Conservation (phyloP, 768 basidiomycete species). For the Termitomyces sp. region DNA sequence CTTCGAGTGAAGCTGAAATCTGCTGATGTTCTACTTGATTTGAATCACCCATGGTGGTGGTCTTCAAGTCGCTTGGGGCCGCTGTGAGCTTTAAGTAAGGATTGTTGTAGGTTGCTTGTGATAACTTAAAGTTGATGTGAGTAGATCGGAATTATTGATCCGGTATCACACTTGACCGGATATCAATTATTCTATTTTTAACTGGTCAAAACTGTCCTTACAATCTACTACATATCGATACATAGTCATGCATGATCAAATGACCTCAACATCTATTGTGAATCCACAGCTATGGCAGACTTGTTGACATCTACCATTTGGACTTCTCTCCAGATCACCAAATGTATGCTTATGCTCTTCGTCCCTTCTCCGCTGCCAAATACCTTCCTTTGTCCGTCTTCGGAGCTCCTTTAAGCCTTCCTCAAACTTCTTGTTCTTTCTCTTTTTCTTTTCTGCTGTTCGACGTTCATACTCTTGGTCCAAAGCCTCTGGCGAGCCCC, state of each 20-base stretch:
- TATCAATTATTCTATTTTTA: too few species aligned
- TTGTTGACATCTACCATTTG: conserved; percentile 58
- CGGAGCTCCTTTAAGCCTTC: conserved; percentile 67
- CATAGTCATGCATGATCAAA: conserved; percentile 30
- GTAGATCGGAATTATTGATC: too few species aligned
- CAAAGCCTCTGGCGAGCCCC: conserved; percentile 19
- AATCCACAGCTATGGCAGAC: conserved; percentile 89
- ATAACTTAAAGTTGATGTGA: too few species aligned
- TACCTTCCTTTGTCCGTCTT: conserved; percentile 22
- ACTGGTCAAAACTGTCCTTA: too few species aligned
- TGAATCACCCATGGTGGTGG: conserved; percentile 22
- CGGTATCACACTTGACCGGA: too few species aligned
- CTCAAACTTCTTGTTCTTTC: conserved; percentile 85
- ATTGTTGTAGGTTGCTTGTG: too few species aligned
- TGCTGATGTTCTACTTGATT: conserved; percentile 58
- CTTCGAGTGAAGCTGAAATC: conserved; percentile 69
- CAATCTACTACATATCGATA: neutral
- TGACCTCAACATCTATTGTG: conserved; percentile 80
- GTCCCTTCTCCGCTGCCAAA: conserved; percentile 15
- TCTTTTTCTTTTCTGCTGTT: conserved; percentile 13
- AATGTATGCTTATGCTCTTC: conserved; percentile 79
- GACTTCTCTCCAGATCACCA: conserved; percentile 47
- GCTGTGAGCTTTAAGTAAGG: too few species aligned
- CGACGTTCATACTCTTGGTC: conserved; percentile 12
- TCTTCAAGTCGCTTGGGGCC: neutral